Evolutionary conservation across 2,329 filamentous ascomycete genomes (phyloP).

Genomic region (Onygenales sp.): DNA sequence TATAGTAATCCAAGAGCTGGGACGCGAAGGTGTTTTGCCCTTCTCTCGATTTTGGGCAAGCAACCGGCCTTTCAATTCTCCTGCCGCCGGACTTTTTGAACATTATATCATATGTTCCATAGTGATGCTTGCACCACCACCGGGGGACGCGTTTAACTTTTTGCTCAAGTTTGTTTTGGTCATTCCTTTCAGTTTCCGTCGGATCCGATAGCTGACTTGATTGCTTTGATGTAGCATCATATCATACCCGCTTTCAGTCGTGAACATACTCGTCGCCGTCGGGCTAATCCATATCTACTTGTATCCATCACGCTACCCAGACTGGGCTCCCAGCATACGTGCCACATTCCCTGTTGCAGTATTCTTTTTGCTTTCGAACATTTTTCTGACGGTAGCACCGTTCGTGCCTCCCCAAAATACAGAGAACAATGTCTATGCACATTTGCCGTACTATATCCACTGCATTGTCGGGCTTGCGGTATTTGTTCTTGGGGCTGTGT

Average conservation of each 20-base stretch:
- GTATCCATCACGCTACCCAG: conserved; percentile 28
- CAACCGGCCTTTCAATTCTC: conserved; percentile 57
- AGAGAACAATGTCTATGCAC: conserved; percentile 42
- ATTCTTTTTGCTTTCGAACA: conserved; percentile 45
- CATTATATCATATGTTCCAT: conserved; percentile 59
- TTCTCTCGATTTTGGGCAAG: conserved; percentile 60
- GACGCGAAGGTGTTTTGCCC: conserved; percentile 59
- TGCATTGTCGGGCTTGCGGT: conserved; percentile 44
- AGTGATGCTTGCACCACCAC: conserved; percentile 56
- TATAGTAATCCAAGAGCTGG: conserved; percentile 46
- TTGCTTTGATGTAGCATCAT: conserved; percentile 20
- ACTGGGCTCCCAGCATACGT: conserved; percentile 41
- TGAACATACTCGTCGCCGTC: conserved; percentile 43
- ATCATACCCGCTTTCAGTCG: conserved; percentile 33
- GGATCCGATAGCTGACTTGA: not conserved
- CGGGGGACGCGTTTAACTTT: conserved; percentile 61
- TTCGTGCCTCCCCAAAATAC: conserved; percentile 39
- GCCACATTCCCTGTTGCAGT: conserved; percentile 41
- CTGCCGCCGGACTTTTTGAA: conserved; percentile 48
- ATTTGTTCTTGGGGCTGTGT: conserved; percentile 41
- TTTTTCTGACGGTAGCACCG: conserved; percentile 44
- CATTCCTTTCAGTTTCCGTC: not conserved
- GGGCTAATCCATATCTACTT: conserved; percentile 41
- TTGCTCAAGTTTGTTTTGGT: conserved; percentile 27
- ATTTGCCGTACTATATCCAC: conserved; percentile 45